phyloP scores from a whole-genome alignment of 352 stramenopile genomes.

The Blastocystis sp. region DNA sequence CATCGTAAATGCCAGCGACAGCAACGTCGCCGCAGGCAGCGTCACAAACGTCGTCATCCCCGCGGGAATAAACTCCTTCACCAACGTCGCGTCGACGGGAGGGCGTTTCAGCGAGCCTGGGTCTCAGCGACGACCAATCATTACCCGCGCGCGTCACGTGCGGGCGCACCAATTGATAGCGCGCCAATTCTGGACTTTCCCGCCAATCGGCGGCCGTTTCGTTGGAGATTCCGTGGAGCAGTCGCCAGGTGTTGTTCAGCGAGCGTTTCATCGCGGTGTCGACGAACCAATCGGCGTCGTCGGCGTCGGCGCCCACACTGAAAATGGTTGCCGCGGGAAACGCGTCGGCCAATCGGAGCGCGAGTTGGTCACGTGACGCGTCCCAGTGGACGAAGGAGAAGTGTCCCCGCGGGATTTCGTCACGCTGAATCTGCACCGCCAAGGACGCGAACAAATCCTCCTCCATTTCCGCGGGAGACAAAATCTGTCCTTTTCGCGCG shows the following conservation, averaged over 20 bases:
- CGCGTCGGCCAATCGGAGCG: background rate
- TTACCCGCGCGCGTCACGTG: background rate
- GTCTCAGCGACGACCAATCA: background rate
- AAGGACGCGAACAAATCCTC: background rate
- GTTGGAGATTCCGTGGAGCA: background rate
- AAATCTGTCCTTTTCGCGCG: background rate
- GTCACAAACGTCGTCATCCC: conserved; percentile 60
- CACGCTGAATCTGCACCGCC: background rate
- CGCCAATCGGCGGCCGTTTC: background rate
- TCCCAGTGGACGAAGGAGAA: background rate
- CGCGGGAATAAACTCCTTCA: conserved; percentile 54
- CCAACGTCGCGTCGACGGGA: background rate
- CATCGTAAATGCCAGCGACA: conserved; percentile 35
- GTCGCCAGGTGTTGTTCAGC: background rate
- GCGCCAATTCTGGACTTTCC: conserved; percentile 60
- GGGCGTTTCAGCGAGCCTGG: background rate
- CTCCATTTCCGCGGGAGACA: background rate
- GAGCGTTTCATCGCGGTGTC: background rate
- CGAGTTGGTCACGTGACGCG: background rate
- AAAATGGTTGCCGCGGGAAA: conserved; percentile 40
- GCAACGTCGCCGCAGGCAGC: conserved; percentile 36
- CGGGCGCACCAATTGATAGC: conserved; percentile 57
- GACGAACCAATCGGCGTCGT: background rate
- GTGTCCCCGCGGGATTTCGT: background rate
- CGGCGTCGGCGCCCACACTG: background rate